Base-by-base conservation (phyloP, 1,139 yeast species). In the Trichomonascaceae sp. region DNA sequence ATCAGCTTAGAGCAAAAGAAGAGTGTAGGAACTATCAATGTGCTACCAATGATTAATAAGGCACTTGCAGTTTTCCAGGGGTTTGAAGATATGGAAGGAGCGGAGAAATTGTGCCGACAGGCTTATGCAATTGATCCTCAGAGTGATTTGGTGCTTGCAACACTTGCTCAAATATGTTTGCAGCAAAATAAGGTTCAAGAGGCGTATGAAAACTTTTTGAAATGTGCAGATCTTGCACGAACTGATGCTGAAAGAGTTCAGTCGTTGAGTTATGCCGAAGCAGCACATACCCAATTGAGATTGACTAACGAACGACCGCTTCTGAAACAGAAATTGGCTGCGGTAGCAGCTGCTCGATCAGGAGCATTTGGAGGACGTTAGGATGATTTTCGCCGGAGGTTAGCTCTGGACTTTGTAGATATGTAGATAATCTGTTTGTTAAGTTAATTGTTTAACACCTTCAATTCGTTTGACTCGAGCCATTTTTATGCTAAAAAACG, bases 261-360 rank as follows among this genome's bases (percentile, higher is more conserved):
- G 75, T 95, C 96, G 55, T 84, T 90, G 60, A 85, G 95, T 39
- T 87, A 88, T 66, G 95, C 95, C 58, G 97, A 89, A 74, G 97
- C 96, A 58, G 70, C 74, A 47, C 61, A 62, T 48, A 63, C 71
- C 45, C 73, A 70, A 62, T 50, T 60, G 52, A 64, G 73, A 43
- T 63, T 70, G 47, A 56, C 62, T 49, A 57, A 57, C 43, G 73
- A 70, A 60, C 62, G 71, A 43, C 74, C 74, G 27, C 63, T 60
- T 36, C 57, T 70, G 47, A 63, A 68, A 43, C 61, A 61, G 55
- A 61, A 65, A 45, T 58, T 70, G 51, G 71, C 66, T 44, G 50
- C 48, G 39, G 54, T 58, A 39, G 59, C 61, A 15, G 51, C 52
- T 27, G 52, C 55, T 19, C 52, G 49, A 13, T 41, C 27, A 13